phyloP scores from a whole-genome alignment of 2,329 filamentous ascomycete genomes.

The Cordyceps tenuipes region DNA sequence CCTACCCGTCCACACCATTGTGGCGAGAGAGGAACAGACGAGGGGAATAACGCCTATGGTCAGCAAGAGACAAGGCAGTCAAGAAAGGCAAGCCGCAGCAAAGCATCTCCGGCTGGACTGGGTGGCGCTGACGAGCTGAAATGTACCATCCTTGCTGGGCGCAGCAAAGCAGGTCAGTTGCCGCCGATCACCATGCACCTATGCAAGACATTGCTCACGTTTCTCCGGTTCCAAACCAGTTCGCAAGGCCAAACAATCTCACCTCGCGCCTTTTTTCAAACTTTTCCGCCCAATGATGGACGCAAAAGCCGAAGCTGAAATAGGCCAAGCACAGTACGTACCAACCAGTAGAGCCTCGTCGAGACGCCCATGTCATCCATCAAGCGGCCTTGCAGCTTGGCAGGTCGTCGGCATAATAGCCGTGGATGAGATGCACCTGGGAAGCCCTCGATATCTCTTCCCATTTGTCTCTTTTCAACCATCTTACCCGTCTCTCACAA shows the following conservation, averaged over 20 bases:
- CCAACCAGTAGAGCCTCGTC: background rate
- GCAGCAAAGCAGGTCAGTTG: background rate
- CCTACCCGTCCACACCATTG: background rate
- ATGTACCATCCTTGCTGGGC: background rate
- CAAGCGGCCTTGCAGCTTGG: background rate
- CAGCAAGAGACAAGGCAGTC: background rate
- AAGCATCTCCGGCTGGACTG: background rate
- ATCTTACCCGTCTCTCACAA: no score
- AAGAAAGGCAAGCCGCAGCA: background rate
- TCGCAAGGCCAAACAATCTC: background rate
- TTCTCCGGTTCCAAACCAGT: background rate
- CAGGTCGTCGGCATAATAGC: no score
- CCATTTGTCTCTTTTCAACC: no score
- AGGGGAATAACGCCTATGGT: background rate
- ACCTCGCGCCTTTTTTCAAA: background rate
- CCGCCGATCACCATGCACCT: background rate
- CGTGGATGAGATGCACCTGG: no score
- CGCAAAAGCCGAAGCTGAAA: background rate
- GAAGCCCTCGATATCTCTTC: no score
- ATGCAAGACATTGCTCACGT: background rate
- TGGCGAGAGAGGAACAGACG: background rate
- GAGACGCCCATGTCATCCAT: background rate
- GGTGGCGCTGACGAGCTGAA: constrained; percentile 4
- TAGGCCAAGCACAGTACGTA: background rate
- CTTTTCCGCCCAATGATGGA: background rate